Evolutionary conservation across 345 rosid genomes (phyloP).

Genomic region (Populus pruinosa): DNA sequence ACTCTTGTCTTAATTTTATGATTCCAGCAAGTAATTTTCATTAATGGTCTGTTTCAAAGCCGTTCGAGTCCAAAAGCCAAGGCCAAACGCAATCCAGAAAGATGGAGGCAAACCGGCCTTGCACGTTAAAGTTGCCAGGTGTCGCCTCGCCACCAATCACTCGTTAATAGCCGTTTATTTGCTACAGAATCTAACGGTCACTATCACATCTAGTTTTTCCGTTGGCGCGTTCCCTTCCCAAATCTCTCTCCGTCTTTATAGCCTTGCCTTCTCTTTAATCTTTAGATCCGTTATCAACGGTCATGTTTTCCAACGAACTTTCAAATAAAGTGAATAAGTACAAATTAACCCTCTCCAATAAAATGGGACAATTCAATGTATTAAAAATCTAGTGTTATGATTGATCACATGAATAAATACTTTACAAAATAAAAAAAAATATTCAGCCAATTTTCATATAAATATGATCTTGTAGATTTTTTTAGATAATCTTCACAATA

Average conservation of each 20-base stretch:
- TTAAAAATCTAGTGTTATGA: too few species aligned
- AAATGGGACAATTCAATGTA: not conserved
- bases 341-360: not conserved
- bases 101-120: not conserved
- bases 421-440: too few species aligned
- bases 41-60: not conserved
- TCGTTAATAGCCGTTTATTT: constrained; percentile 18
- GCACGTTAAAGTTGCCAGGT: not conserved
- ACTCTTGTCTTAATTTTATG: too few species aligned
- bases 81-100: not conserved
- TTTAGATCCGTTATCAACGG: constrained; percentile 42
- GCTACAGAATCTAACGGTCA: constrained; percentile 17
- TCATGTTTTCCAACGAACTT: constrained; percentile 13
- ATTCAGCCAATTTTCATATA: too few species aligned
- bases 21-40: too few species aligned
- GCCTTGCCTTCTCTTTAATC: not conserved
- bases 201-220: not conserved
- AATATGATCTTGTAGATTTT: too few species aligned
- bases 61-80: not conserved
- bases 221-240: constrained; percentile 2
- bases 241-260: constrained; percentile 6
- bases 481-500: too few species aligned
- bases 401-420: too few species aligned
- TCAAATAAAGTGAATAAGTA: not conserved
- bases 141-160: constrained; percentile 20